Evolutionary conservation across 345 rosid species (phyloP).

Genomic region (Citrus inodora): DNA sequence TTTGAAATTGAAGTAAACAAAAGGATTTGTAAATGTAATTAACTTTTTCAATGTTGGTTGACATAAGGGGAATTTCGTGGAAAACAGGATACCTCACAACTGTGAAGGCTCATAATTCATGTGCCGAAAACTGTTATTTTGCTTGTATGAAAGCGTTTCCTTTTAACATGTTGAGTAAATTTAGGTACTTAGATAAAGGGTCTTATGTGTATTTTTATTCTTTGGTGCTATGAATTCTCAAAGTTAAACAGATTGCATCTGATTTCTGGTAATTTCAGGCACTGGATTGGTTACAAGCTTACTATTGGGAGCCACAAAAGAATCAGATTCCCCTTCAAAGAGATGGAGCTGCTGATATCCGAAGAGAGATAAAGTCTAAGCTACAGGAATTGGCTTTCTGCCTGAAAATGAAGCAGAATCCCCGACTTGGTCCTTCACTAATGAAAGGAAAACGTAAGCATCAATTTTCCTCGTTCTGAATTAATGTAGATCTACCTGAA

Average conservation of each 20-base stretch:
- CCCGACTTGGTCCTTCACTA: conserved; percentile 34
- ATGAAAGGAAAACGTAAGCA: conserved; percentile 45
- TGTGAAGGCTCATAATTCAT: neutral
- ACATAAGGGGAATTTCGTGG: neutral
- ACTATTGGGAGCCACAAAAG: conserved; percentile 83
- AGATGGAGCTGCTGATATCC: conserved; percentile 42
- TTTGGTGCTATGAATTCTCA: neutral
- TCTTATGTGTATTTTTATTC: neutral
- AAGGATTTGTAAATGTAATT: neutral
- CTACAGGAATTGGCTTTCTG: conserved; percentile 52
- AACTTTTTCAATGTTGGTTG: neutral
- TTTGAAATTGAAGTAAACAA: neutral
- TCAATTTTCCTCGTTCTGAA: conserved; percentile 9
- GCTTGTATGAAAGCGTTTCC: neutral
- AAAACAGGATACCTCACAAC: neutral
- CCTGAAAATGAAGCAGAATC: conserved; percentile 38
- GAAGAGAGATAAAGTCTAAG: conserved; percentile 63
- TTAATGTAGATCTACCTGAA: neutral
- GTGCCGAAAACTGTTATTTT: neutral
- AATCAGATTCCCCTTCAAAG: conserved; percentile 50
- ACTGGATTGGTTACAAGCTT: conserved; percentile 75
- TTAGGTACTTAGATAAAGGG: neutral
- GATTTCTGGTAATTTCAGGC: conserved; percentile 48
- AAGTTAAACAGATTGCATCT: neutral
- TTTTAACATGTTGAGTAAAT: neutral